A percentile compares a stretch with the other conserved stretches of the same genome.
phyloP scores from a whole-genome alignment of 1,284 basidiomycete genomes.

The Takashimella tepidaria region DNA sequence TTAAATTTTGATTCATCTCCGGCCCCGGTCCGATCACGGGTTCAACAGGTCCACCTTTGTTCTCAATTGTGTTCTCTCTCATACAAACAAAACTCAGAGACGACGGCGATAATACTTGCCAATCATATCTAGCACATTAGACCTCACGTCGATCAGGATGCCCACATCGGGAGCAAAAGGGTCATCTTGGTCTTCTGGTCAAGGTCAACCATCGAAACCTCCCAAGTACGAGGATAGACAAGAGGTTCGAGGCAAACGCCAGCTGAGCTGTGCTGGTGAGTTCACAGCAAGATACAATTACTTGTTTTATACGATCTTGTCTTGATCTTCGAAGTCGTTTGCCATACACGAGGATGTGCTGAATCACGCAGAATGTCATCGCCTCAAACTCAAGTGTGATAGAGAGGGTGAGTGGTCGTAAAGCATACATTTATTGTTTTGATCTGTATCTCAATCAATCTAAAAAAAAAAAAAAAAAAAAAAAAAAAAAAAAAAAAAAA shows the following conservation, averaged over 20 bases:
- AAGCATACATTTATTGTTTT: too few relatives aligned
- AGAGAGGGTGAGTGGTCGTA: constrained; percentile 14
- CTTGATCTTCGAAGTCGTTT: neutral
- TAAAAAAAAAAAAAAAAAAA: too few relatives aligned
- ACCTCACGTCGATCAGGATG: too few relatives aligned
- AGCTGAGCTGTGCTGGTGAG: constrained; percentile 21
- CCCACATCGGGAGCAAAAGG: too few relatives aligned
- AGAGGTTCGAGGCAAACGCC: constrained; percentile 12
- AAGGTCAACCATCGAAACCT: neutral
- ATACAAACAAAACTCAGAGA: too few relatives aligned
- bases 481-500: too few relatives aligned
- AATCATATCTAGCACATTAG: too few relatives aligned
- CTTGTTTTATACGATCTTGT: neutral
- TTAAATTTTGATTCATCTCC: neutral
- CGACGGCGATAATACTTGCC: too few relatives aligned
- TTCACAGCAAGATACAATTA: neutral
- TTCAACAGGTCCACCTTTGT: neutral
- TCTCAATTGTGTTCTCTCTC: too few relatives aligned
- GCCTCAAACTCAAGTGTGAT: constrained; percentile 33
- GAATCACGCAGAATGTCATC: constrained; percentile 17
- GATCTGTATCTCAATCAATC: too few relatives aligned
- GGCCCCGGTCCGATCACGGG: neutral
- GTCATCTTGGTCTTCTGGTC: neutral
- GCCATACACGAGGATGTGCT: neutral
- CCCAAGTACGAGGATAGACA: constrained; percentile 10